Conservation (phyloP, 2,329 filamentous ascomycete species). For the Alternaria triticimaculans region DNA sequence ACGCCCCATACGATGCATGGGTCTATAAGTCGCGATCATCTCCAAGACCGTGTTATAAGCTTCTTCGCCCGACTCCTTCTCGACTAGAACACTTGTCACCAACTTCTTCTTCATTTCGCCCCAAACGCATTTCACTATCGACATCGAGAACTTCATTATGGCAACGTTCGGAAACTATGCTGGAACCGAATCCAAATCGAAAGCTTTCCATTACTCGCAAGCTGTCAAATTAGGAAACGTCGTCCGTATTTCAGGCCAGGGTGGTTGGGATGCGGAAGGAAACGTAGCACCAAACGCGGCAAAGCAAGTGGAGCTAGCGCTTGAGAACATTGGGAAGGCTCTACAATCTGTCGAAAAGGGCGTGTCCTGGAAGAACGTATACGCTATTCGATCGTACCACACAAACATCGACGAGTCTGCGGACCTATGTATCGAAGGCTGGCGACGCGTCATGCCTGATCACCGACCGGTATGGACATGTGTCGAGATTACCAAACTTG, state of each 20-base stretch:
- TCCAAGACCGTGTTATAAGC: background rate
- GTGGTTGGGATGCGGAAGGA: constrained; percentile 19
- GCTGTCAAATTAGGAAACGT: constrained; percentile 16
- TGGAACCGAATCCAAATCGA: constrained; percentile 9
- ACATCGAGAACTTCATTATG: background rate
- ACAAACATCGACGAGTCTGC: constrained; percentile 8
- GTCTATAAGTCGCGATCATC: background rate
- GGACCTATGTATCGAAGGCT: background rate
- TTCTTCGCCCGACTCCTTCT: background rate
- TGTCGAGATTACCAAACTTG: constrained; percentile 16
- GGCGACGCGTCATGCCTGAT: constrained; percentile 13
- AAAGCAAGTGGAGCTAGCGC: constrained; percentile 46
- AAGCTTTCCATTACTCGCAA: constrained; percentile 19
- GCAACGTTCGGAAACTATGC: constrained; percentile 9
- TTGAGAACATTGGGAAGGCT: constrained; percentile 62
- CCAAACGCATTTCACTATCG: background rate
- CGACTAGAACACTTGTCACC: background rate
- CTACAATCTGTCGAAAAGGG: constrained; percentile 10
- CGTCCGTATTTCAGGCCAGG: constrained; percentile 21
- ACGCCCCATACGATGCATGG: background rate
- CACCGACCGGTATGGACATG: constrained; percentile 21
- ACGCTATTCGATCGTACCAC: constrained; percentile 17
- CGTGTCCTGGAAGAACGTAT: constrained; percentile 54
- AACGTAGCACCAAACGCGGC: constrained; percentile 6
- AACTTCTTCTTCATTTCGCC: background rate